Conservation (phyloP, 352 stramenopile genomes). For the Phytophthora cryptogea region DNA sequence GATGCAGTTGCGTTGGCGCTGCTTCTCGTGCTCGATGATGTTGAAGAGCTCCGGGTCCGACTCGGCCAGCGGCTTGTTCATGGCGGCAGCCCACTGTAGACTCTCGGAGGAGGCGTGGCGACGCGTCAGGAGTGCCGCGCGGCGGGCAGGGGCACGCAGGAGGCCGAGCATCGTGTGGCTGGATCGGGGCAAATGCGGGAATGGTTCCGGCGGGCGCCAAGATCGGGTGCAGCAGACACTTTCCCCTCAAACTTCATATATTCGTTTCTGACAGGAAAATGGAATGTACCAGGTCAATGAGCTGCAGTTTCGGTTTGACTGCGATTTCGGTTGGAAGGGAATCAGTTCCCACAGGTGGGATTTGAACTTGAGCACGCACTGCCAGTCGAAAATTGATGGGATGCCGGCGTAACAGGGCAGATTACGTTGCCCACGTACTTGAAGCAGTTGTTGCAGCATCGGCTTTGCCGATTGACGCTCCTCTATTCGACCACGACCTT, state of each 20-base stretch:
- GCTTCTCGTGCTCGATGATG: conserved; percentile 98
- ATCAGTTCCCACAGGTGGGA: neutral
- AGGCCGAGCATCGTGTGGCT: conserved; percentile 32
- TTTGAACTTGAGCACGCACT: conserved; percentile 1
- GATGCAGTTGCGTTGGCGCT: conserved; percentile 97
- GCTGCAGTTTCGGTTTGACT: neutral
- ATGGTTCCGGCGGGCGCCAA: conserved; percentile 13
- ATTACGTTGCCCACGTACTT: conserved; percentile 5
- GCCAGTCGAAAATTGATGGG: neutral
- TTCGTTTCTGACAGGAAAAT: neutral
- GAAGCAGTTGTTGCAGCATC: conserved; percentile 13
- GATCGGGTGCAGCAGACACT: conserved; percentile 5
- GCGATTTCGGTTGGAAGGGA: too few species aligned
- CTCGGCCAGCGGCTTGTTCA: conserved; percentile 90
- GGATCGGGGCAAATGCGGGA: conserved; percentile 23
- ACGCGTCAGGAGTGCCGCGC: conserved; percentile 26
- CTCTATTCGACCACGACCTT: conserved; percentile 23
- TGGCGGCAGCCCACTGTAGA: conserved; percentile 65
- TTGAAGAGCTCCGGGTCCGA: conserved; percentile 93
- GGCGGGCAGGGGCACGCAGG: conserved; percentile 28
- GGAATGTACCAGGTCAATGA: neutral
- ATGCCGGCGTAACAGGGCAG: neutral
- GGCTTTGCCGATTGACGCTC: conserved; percentile 3
- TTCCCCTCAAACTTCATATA: neutral
- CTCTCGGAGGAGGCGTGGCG: conserved; percentile 62